Evolutionary conservation across 495 filamentous ascomycete genomes (phyloP).

Genomic region (Daldinia bambusicola): DNA sequence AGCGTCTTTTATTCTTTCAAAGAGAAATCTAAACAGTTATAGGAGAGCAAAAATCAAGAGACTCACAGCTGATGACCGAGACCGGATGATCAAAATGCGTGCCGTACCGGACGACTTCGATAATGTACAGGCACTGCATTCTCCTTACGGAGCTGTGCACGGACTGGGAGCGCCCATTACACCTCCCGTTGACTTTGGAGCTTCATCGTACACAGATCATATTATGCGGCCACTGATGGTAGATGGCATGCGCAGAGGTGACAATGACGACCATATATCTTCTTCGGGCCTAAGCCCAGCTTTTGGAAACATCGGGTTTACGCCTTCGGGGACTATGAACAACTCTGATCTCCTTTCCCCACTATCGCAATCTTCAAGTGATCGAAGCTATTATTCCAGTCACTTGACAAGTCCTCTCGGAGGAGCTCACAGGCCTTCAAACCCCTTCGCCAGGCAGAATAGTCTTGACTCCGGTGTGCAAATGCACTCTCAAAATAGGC

Average conservation of each 20-base stretch:
- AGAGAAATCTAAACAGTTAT: slow-evolving; percentile 46
- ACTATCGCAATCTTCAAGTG: slow-evolving; percentile 60
- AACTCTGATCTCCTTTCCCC: slow-evolving; percentile 65
- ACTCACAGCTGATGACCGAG: slow-evolving; percentile 89
- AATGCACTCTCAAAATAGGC: slow-evolving; percentile 56
- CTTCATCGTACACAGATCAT: slow-evolving; percentile 60
- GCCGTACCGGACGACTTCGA: slow-evolving; percentile 93
- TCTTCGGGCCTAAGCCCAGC: slow-evolving; percentile 70
- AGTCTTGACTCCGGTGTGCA: slow-evolving; percentile 61
- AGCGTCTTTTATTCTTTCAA: slow-evolving; percentile 25
- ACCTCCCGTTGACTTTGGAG: slow-evolving; percentile 65
- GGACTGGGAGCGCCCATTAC: slow-evolving; percentile 64
- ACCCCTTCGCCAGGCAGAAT: slow-evolving; percentile 64
- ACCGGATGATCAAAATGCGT: slow-evolving; percentile 92
- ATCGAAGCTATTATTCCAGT: slow-evolving; percentile 62
- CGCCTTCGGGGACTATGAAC: slow-evolving; percentile 57
- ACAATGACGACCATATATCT: slow-evolving; percentile 67
- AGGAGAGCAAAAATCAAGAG: slow-evolving; percentile 97
- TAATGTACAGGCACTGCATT: slow-evolving; percentile 88
- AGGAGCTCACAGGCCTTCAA: slow-evolving; percentile 61
- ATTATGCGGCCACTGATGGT: slow-evolving; percentile 71
- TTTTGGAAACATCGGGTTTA: slow-evolving; percentile 70
- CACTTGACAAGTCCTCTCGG: slow-evolving; percentile 61
- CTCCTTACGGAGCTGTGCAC: slow-evolving; percentile 71
- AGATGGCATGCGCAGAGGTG: slow-evolving; percentile 65